These are phyloP conservation scores for Penicillium sp. DNA, from an alignment of 2,329 filamentous ascomycete species.

Conservation along the genomic window DNA sequence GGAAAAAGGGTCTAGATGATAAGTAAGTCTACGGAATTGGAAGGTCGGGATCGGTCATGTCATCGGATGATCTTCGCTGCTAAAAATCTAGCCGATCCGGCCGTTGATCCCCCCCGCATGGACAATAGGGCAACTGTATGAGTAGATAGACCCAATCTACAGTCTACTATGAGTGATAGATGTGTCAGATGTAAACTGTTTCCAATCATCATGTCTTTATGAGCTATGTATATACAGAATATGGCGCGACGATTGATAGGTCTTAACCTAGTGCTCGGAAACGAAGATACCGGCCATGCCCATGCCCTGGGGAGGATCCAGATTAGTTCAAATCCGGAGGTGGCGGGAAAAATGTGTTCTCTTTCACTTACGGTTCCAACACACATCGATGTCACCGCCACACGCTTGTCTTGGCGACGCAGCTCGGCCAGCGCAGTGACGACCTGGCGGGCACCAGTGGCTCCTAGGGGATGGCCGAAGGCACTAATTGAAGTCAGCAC, in stretches of 20 bases:
- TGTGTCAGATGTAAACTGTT: too few relatives aligned
- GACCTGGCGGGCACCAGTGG: slow-evolving; percentile 88
- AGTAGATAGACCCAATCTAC: too few relatives aligned
- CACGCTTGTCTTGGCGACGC: slow-evolving; percentile 74
- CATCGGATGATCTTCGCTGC: background rate
- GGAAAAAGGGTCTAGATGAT: too few relatives aligned
- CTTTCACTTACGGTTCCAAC: slow-evolving; percentile 74
- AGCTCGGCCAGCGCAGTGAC: slow-evolving; percentile 87
- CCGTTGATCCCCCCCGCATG: too few relatives aligned
- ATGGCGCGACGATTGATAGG: background rate
- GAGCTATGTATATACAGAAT: slow-evolving; percentile 4
- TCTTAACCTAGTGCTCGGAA: slow-evolving; percentile 66
- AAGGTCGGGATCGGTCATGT: too few relatives aligned
- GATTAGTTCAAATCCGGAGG: slow-evolving; percentile 8
- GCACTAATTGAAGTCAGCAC: slow-evolving; percentile 51
- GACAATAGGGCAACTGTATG: too few relatives aligned
- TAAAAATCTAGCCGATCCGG: too few relatives aligned
- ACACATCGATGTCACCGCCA: slow-evolving; percentile 93
- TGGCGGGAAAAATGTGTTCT: background rate
- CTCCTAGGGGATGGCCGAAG: slow-evolving; percentile 89
- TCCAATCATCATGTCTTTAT: background rate
- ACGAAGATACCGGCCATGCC: slow-evolving; percentile 95
- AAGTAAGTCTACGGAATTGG: too few relatives aligned
- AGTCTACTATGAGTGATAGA: too few relatives aligned
- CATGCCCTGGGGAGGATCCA: slow-evolving; percentile 38